These are phyloP conservation scores for Elymus sibiricus DNA, from an alignment of 176 grass and related monocot genomes.

Conservation along the genomic window DNA sequence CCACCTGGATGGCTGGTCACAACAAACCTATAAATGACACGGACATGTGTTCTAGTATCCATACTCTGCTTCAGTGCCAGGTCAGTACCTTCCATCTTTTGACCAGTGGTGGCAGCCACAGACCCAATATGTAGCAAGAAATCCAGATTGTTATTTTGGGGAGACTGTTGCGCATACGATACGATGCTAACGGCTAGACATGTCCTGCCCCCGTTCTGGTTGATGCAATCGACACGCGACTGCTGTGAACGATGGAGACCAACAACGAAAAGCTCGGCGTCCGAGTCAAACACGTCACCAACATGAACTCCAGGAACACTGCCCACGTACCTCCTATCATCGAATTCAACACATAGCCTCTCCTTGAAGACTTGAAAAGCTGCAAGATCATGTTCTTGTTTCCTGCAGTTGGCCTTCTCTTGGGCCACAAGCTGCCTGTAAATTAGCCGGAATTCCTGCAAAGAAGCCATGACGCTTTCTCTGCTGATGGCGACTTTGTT, in stretches of 20 bases:
- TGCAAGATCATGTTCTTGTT: constrained; percentile 35
- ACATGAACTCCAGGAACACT: constrained; percentile 49
- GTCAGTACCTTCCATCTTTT: too few species aligned
- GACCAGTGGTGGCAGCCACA: too few species aligned
- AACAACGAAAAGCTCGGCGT: constrained; percentile 45
- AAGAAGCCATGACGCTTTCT: constrained; percentile 37
- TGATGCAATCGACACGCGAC: constrained; percentile 47
- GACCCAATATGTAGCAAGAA: too few species aligned
- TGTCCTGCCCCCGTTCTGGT: too few species aligned
- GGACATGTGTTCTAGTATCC: too few species aligned
- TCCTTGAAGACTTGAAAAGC: constrained; percentile 53
- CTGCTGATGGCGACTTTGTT: neutral
- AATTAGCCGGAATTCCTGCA: constrained; percentile 49
- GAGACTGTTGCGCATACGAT: too few species aligned
- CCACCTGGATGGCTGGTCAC: constrained; percentile 9
- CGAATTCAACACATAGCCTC: neutral
- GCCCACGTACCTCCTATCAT: constrained; percentile 42
- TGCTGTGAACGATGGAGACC: constrained; percentile 45
- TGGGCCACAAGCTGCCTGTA: constrained; percentile 40
- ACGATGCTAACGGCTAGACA: too few species aligned
- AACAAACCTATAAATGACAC: too few species aligned
- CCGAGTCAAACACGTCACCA: constrained; percentile 60
- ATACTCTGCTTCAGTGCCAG: too few species aligned
- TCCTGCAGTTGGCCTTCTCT: constrained; percentile 33
- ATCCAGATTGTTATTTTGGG: too few species aligned